A percentile compares a stretch with the other conserved stretches of the same genome.
Conservation (phyloP, 2,329 filamentous ascomycete species). For the Colletotrichum australisinense region DNA sequence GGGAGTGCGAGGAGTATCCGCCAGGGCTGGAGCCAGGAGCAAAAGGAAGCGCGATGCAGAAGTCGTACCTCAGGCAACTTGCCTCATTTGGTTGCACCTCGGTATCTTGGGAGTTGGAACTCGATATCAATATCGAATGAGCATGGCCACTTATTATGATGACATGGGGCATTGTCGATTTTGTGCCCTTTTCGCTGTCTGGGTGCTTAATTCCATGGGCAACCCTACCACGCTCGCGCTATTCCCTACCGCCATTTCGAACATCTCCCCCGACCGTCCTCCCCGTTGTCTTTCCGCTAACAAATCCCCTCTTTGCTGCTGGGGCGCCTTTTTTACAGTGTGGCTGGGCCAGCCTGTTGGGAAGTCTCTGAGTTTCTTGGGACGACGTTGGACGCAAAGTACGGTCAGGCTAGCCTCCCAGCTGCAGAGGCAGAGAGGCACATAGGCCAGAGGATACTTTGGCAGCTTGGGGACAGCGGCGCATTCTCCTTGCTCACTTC, state of each 20-base stretch:
- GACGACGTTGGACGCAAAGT: not conserved
- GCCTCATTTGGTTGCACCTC: slow-evolving; percentile 11
- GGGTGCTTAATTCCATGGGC: not conserved
- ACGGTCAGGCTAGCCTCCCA: not conserved
- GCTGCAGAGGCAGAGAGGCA: not conserved
- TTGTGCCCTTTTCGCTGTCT: not conserved
- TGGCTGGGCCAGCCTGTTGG: not conserved
- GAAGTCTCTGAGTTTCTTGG: not conserved
- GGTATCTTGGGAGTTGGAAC: slow-evolving; percentile 10
- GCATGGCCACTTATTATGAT: slow-evolving; percentile 28
- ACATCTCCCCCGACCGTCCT: not conserved
- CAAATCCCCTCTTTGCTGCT: not conserved
- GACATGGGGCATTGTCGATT: slow-evolving; percentile 12
- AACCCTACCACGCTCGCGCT: not conserved
- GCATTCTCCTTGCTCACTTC: not conserved
- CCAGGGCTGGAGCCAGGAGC: not conserved
- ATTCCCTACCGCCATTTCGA: not conserved
- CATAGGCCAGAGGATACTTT: not conserved
- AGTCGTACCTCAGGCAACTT: slow-evolving; percentile 12
- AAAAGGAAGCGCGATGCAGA: not conserved
- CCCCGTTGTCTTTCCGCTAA: not conserved
- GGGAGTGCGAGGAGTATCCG: not conserved
- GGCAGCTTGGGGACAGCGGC: not conserved
- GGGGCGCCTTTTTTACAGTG: not conserved
- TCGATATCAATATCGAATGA: slow-evolving; percentile 28